Evolutionary conservation across 1,284 basidiomycete species (phyloP).

Genomic region (Mycena citricolor): DNA sequence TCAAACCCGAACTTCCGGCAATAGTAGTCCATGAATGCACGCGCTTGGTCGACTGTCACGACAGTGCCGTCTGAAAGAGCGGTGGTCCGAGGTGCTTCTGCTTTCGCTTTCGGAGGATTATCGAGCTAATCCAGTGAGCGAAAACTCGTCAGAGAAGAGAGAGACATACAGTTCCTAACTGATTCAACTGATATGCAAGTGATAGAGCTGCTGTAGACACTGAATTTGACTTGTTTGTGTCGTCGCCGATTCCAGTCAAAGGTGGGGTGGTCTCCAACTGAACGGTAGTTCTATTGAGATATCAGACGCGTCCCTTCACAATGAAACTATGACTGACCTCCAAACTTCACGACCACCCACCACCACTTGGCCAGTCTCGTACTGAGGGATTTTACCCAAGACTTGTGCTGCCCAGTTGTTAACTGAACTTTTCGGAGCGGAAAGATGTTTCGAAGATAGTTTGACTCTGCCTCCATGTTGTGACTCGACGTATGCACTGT

Average conservation of each 20-base stretch:
- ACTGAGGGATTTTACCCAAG: constrained; percentile 34
- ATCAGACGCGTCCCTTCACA: background rate
- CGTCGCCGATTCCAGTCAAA: constrained; percentile 64
- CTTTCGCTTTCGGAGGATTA: constrained; percentile 16
- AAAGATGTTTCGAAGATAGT: constrained; percentile 16
- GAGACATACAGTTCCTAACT: constrained; percentile 52
- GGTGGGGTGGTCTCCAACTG: constrained; percentile 42
- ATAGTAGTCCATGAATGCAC: constrained; percentile 95
- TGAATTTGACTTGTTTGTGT: constrained; percentile 64
- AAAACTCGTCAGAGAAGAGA: constrained; percentile 1
- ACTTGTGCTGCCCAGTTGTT: constrained; percentile 37
- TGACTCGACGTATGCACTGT: constrained; percentile 5
- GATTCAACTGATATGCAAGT: constrained; percentile 67
- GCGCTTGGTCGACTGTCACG: constrained; percentile 75
- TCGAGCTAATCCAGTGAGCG: constrained; percentile 8
- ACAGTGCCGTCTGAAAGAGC: constrained; percentile 66
- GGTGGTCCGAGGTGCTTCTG: constrained; percentile 21
- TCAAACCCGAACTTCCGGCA: constrained; percentile 80
- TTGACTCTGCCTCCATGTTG: constrained; percentile 2
- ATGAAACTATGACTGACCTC: constrained; percentile 28
- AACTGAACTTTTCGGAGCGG: constrained; percentile 38
- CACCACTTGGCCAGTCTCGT: constrained; percentile 34
- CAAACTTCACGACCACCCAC: constrained; percentile 32
- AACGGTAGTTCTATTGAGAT: constrained; percentile 44
- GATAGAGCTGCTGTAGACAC: constrained; percentile 76